A percentile compares a stretch with the other conserved stretches of the same genome.
phyloP scores from a whole-genome alignment of 164 flowering plant genomes.

The Tetrastigma voinierianum region DNA sequence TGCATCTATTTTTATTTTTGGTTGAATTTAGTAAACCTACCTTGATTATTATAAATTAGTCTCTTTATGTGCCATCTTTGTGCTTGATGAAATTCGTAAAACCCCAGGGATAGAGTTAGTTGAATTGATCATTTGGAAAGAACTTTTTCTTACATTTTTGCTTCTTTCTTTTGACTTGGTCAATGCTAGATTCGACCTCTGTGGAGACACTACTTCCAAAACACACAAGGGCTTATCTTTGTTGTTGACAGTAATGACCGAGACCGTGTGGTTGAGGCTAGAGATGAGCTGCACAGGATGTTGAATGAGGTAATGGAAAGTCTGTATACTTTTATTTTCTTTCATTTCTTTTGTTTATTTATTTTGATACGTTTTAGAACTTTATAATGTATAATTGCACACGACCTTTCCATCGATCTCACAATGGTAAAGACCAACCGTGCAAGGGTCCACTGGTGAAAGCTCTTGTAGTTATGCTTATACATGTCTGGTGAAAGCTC shows the following conservation, averaged over 20 bases:
- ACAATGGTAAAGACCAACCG: too few species aligned
- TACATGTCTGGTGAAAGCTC: too few species aligned
- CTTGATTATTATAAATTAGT: too few species aligned
- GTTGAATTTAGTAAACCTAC: too few species aligned
- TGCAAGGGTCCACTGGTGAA: too few species aligned
- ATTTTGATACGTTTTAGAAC: too few species aligned
- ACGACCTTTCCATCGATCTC: too few species aligned
- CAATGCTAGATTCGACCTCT: constrained; percentile 21
- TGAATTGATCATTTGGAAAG: background rate
- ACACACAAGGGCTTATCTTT: constrained; percentile 31
- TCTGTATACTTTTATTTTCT: background rate
- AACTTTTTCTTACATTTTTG: background rate
- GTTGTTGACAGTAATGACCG: constrained; percentile 34
- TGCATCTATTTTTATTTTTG: too few species aligned
- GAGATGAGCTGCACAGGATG: constrained; percentile 34
- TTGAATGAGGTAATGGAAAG: constrained; percentile 23
- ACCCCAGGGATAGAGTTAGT: background rate
- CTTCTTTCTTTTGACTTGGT: background rate
- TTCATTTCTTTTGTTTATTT: too few species aligned
- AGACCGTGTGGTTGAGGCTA: constrained; percentile 35
- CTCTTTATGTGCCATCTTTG: too few species aligned
- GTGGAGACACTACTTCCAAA: constrained; percentile 36
- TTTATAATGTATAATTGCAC: too few species aligned
- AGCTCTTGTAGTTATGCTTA: too few species aligned
- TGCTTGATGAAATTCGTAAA: background rate